Conservation (phyloP, 345 rosid genomes). For the Euphorbia tirucalli region DNA sequence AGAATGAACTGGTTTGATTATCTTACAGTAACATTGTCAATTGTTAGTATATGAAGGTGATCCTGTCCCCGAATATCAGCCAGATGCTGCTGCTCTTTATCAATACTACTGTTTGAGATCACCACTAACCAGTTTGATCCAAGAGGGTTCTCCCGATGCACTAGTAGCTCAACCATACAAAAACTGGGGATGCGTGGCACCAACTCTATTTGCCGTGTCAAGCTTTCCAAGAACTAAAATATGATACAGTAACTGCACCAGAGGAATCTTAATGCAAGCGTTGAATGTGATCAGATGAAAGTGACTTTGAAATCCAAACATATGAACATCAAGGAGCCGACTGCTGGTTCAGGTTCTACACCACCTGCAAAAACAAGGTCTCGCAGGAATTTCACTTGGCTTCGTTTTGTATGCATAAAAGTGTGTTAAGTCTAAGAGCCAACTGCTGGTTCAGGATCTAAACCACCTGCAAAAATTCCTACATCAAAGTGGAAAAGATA, state of each 20-base stretch:
- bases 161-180: neutral
- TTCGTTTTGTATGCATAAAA: neutral
- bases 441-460: neutral
- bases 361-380: neutral
- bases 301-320: neutral
- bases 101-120: neutral
- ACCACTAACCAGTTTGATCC: neutral
- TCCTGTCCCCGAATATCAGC: neutral
- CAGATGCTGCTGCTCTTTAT: constrained; percentile 5
- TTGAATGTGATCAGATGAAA: neutral
- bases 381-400: constrained; percentile 10
- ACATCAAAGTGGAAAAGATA: constrained; percentile 3
- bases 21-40: constrained; percentile 13
- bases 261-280: neutral
- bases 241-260: neutral
- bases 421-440: neutral
- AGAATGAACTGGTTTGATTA: constrained; percentile 4
- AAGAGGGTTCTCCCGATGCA: neutral
- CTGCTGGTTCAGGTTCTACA: neutral
- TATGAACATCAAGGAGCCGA: constrained; percentile 1
- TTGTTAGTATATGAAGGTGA: neutral
- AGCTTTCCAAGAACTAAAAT: neutral
- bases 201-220: neutral
- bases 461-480: neutral
- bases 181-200: neutral